Evolutionary conservation across 768 basidiomycete species (phyloP).

Genomic region (Filobasidium floriforme): DNA sequence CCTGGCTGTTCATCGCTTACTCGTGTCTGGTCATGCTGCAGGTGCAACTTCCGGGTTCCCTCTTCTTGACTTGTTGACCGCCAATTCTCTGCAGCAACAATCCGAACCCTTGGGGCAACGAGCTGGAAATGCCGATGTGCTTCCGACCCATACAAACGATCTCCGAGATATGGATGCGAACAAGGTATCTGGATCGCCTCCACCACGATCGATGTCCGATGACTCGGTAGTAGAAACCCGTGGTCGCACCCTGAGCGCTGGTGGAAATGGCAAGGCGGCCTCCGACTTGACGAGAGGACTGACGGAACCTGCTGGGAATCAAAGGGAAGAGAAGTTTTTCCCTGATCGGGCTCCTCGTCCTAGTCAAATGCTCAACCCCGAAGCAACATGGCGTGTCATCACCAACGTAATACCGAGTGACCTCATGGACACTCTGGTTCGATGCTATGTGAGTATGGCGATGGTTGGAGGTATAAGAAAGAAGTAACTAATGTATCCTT

Average conservation of each 20-base stretch:
- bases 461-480: no score
- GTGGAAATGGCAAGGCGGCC: neutral
- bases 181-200: no score
- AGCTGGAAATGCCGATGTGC: neutral
- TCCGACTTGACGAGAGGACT: no score
- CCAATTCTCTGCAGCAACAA: slow-evolving; percentile 15
- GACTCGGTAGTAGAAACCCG: no score
- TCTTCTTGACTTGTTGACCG: slow-evolving; percentile 64
- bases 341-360: slow-evolving; percentile 68
- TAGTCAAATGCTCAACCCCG: slow-evolving; percentile 70
- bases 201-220: no score
- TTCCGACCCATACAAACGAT: no score
- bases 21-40: slow-evolving; percentile 16
- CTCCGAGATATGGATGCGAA: no score
- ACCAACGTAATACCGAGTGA: slow-evolving; percentile 80
- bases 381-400: slow-evolving; percentile 76
- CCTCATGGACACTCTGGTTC: slow-evolving; percentile 77
- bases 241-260: neutral
- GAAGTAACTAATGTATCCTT: no score
- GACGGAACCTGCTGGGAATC: neutral
- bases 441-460: slow-evolving; percentile 36
- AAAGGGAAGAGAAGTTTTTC: slow-evolving; percentile 51
- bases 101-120: neutral
- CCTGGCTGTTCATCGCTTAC: neutral
- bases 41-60: slow-evolving; percentile 89